Percentiles rank a stretch among this genome's conserved stretches.
Evolutionary conservation across 106 monocot species (phyloP).

Genomic region (Hemerocallis citrina): DNA sequence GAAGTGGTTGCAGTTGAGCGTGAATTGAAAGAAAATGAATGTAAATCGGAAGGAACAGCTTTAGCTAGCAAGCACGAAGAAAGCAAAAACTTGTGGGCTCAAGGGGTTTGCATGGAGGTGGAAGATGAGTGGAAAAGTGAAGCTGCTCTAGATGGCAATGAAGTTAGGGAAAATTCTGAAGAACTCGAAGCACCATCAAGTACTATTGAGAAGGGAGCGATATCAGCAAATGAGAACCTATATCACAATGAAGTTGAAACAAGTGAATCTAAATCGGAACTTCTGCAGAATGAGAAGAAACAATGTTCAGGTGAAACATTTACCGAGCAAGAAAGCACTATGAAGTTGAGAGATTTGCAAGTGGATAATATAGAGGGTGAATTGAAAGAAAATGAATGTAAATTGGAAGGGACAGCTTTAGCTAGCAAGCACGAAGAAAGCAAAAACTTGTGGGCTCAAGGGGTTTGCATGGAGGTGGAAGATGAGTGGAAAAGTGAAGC

Average conservation of each 20-base stretch:
- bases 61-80: slow-evolving; percentile 5
- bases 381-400: slow-evolving; percentile 12
- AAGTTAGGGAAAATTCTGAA: slow-evolving; percentile 7
- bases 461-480: slow-evolving; percentile 1
- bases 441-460: not conserved
- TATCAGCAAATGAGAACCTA: slow-evolving; percentile 3
- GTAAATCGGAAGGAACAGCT: slow-evolving; percentile 1
- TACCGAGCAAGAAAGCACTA: too few relatives aligned
- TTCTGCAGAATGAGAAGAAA: too few relatives aligned
- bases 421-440: slow-evolving; percentile 3
- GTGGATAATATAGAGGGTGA: not conserved
- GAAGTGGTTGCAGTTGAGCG: not conserved
- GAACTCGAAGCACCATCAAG: not conserved
- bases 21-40: slow-evolving; percentile 17
- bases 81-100: not conserved
- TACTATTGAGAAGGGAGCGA: slow-evolving; percentile 18
- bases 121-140: slow-evolving; percentile 8
- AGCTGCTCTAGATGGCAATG: slow-evolving; percentile 2
- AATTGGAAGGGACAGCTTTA: slow-evolving; percentile 6
- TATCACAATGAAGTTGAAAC: too few relatives aligned
- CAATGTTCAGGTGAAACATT: too few relatives aligned
- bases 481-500: slow-evolving; percentile 1
- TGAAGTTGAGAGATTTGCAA: too few relatives aligned
- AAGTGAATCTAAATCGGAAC: too few relatives aligned
- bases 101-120: not conserved